A percentile compares a stretch with the other conserved stretches of the same genome.
phyloP scores from a whole-genome alignment of 2,329 filamentous ascomycete genomes.

The Fusarium torulosum region DNA sequence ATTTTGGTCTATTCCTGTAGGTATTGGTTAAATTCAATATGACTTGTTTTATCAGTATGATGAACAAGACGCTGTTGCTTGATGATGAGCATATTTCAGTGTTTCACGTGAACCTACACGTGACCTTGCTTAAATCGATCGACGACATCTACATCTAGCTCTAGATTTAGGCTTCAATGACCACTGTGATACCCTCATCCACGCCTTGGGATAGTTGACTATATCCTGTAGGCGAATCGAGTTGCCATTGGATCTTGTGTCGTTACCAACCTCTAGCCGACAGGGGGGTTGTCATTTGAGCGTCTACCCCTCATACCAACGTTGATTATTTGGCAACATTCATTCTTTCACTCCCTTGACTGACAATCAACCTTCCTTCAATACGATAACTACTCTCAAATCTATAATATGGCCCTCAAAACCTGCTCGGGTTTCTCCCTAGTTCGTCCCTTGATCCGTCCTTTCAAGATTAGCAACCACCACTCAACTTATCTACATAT shows the following conservation, averaged over 20 bases:
- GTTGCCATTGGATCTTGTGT: not conserved
- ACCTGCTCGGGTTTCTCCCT: accelerated
- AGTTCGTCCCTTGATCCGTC: not conserved
- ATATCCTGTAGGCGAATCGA: not conserved
- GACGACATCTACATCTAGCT: too few species aligned
- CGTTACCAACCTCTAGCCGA: not conserved
- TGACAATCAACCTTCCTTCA: too few species aligned
- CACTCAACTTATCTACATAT: not conserved
- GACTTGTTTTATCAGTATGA: too few species aligned
- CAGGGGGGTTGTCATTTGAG: not conserved
- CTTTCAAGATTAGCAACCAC: not conserved
- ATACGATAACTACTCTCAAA: not conserved
- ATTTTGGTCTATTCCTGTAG: too few species aligned
- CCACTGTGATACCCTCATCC: not conserved
- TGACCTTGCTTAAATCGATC: too few species aligned
- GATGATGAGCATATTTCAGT: too few species aligned
- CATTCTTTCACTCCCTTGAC: not conserved
- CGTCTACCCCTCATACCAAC: not conserved
- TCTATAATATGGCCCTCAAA: not conserved
- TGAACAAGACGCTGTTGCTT: too few species aligned
- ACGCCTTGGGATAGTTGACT: not conserved
- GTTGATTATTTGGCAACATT: not conserved
- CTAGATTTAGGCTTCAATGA: too few species aligned
- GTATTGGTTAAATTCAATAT: too few species aligned
- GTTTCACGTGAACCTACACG: too few species aligned